phyloP scores from a whole-genome alignment of 306 rosid genomes.

The Sicyos edulis region DNA sequence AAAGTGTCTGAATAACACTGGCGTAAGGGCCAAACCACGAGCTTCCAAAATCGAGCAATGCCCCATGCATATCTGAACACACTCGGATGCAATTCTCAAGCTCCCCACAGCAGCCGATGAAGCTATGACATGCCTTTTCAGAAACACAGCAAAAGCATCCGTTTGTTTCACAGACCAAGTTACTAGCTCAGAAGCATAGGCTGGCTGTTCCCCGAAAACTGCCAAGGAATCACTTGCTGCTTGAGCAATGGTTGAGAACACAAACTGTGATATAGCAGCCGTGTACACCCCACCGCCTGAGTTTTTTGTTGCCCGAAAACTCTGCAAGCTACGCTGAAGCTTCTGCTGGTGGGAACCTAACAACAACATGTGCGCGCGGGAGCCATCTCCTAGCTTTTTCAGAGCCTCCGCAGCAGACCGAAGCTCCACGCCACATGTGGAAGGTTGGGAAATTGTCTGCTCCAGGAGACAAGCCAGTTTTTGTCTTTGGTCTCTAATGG shows the following conservation, averaged over 20 bases:
- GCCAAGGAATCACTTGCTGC: slow-evolving; percentile 61
- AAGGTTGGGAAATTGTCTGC: slow-evolving; percentile 58
- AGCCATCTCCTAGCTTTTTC: slow-evolving; percentile 75
- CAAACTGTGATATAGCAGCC: slow-evolving; percentile 54
- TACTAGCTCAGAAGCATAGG: slow-evolving; percentile 78
- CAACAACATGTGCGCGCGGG: slow-evolving; percentile 66
- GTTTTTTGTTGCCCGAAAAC: slow-evolving; percentile 27
- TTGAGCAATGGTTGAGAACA: slow-evolving; percentile 69
- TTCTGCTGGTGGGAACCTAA: slow-evolving; percentile 52
- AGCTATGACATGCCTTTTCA: slow-evolving; percentile 57
- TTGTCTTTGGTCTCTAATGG: slow-evolving; percentile 51
- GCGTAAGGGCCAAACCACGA: slow-evolving; percentile 74
- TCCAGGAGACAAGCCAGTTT: slow-evolving; percentile 68
- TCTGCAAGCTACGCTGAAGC: slow-evolving; percentile 37
- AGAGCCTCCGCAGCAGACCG: slow-evolving; percentile 53
- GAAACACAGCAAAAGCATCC: slow-evolving; percentile 37
- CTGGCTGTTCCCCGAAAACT: slow-evolving; percentile 62
- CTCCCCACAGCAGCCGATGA: slow-evolving; percentile 73
- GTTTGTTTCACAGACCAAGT: slow-evolving; percentile 84
- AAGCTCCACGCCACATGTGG: slow-evolving; percentile 52
- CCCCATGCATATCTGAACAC: slow-evolving; percentile 68
- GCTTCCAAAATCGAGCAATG: slow-evolving; percentile 62
- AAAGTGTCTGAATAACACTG: slow-evolving; percentile 52
- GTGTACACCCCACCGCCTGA: slow-evolving; percentile 47
- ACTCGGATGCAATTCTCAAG: slow-evolving; percentile 61